phyloP scores from a whole-genome alignment of 768 basidiomycete genomes.

The Agaricus blazei region DNA sequence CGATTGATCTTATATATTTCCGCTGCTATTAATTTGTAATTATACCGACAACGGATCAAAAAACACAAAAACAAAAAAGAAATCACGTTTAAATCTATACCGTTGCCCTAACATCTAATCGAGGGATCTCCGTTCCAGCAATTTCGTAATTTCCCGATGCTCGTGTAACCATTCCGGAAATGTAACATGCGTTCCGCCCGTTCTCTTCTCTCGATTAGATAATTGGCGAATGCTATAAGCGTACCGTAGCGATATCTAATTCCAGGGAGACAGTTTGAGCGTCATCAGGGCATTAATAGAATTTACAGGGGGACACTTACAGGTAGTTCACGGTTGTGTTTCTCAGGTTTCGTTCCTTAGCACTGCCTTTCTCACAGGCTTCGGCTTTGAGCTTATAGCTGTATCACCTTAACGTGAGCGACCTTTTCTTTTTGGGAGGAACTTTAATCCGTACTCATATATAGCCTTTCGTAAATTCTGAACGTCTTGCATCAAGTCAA shows the following conservation, averaged over 20 bases:
- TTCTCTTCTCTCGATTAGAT: constrained; percentile 70
- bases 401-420: constrained; percentile 2
- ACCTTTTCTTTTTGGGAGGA: neutral
- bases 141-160: constrained; percentile 78
- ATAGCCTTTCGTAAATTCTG: constrained; percentile 96
- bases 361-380: constrained; percentile 71
- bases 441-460: constrained; percentile 64
- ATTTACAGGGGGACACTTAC: constrained; percentile 29
- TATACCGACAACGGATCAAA: neutral
- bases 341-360: constrained; percentile 71
- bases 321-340: constrained; percentile 86
- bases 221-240: constrained; percentile 92
- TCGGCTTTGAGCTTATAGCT: constrained; percentile 92
- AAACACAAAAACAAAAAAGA: neutral
- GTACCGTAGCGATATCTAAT: constrained; percentile 82
- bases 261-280: neutral
- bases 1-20: neutral
- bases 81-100: too few species aligned
- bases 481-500: constrained; percentile 93
- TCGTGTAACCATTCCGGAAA: constrained; percentile 84
- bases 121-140: constrained; percentile 64
- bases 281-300: neutral
- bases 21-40: neutral
- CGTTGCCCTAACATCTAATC: constrained; percentile 33
- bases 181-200: constrained; percentile 32